These are phyloP conservation scores for Citrus australasica DNA, from an alignment of 345 rosid genomes.

Conservation along the genomic window DNA sequence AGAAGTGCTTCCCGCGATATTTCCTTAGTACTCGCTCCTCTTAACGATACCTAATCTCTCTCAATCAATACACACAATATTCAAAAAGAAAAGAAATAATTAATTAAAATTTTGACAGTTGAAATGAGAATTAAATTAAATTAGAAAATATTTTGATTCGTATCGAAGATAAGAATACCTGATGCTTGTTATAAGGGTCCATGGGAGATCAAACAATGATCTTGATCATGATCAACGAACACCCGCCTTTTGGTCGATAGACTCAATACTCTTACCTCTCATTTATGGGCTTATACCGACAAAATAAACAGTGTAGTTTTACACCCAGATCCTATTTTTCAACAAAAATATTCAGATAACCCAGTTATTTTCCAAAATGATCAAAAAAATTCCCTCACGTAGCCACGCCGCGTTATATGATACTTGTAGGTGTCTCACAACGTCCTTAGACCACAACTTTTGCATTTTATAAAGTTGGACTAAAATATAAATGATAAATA, in stretches of 20 bases:
- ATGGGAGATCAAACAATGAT: constrained; percentile 27
- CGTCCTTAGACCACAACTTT: no score
- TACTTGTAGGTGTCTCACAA: no score
- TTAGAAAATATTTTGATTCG: neutral
- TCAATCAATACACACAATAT: constrained; percentile 14
- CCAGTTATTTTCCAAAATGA: neutral
- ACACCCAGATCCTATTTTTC: neutral
- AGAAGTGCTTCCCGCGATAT: constrained; percentile 89
- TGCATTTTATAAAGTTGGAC: no score
- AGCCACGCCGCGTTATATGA: no score
- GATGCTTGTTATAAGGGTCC: constrained; percentile 70
- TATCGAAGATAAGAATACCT: constrained; percentile 34
- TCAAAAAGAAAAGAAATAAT: neutral
- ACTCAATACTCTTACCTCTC: neutral
- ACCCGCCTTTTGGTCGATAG: neutral
- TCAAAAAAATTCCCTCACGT: neutral
- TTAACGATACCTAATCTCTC: constrained; percentile 66
- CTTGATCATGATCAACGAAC: constrained; percentile 8
- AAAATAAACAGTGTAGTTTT: neutral
- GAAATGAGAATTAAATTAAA: neutral
- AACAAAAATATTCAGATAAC: neutral
- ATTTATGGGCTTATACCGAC: neutral
- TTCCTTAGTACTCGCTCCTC: constrained; percentile 90
- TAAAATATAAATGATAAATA: no score
- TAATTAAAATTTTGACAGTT: neutral